phyloP scores from a whole-genome alignment of 2,329 filamentous ascomycete species.

The Aspergillus sojae region DNA sequence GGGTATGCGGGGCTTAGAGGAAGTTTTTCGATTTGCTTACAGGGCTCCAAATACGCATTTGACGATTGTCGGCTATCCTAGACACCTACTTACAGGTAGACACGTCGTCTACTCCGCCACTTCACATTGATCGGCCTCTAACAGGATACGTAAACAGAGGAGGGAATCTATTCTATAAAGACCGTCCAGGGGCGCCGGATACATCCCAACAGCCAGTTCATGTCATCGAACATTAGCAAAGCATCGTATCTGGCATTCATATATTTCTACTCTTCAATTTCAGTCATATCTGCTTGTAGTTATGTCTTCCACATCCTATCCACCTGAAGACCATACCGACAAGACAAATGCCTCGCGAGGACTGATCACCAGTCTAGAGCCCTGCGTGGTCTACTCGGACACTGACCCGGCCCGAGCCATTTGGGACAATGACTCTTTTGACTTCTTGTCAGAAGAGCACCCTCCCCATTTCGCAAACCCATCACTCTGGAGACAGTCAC shows the following conservation, averaged over 20 bases:
- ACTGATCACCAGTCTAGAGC: constrained; percentile 20
- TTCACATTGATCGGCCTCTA: background rate
- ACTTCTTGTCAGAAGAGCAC: constrained; percentile 28
- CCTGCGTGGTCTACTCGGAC: constrained; percentile 19
- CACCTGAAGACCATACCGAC: background rate
- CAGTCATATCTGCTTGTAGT: background rate
- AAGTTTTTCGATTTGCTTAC: background rate
- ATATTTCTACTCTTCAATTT: background rate
- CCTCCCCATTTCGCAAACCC: constrained; percentile 23
- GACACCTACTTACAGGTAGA: background rate
- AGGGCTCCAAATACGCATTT: no score
- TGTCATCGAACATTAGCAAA: background rate
- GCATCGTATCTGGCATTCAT: background rate
- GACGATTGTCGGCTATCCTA: no score
- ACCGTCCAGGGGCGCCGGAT: background rate
- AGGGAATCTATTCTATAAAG: background rate
- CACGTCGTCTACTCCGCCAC: background rate
- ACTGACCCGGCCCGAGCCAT: constrained; percentile 28
- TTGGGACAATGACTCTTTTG: constrained; percentile 38
- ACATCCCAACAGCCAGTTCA: background rate
- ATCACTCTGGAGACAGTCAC: constrained; percentile 41
- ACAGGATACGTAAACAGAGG: background rate
- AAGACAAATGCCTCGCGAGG: constrained; percentile 14
- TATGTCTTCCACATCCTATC: background rate
- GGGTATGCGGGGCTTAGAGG: background rate